Evolutionary conservation across 2,329 filamentous ascomycete genomes (phyloP).

Genomic region (Coniella vitis): DNA sequence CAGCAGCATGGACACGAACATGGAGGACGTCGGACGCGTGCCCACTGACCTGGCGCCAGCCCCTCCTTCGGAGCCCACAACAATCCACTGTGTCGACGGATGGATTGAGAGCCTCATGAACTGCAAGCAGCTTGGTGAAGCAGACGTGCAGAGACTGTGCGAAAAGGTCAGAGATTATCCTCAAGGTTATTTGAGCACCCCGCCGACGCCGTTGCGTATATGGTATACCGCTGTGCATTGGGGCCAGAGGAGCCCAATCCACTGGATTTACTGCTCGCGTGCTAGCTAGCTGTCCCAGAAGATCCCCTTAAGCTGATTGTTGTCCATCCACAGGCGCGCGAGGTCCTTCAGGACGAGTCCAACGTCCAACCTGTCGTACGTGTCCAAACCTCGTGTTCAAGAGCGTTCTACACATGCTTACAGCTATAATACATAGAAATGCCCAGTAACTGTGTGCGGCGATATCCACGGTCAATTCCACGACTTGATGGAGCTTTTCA

Average conservation of each 20-base stretch:
- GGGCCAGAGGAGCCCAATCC: not conserved
- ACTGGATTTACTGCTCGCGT: conserved; percentile 5
- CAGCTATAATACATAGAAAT: conserved; percentile 59
- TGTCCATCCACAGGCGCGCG: conserved; percentile 61
- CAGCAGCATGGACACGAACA: conserved; percentile 82
- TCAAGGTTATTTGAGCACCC: no score
- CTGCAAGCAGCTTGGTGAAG: conserved; percentile 96
- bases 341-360: conserved; percentile 94
- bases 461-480: conserved; percentile 99
- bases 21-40: conserved; percentile 93
- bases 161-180: conserved; percentile 66
- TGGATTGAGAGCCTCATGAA: conserved; percentile 98
- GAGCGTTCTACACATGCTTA: conserved; percentile 21
- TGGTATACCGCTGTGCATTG: not conserved
- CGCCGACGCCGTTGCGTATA: no score
- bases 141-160: conserved; percentile 92
- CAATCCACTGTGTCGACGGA: conserved; percentile 87
- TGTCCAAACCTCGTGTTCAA: conserved; percentile 18
- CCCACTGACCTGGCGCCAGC: conserved; percentile 71
- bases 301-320: conserved; percentile 26
- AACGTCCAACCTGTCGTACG: conserved; percentile 97
- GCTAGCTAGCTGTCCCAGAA: conserved; percentile 9
- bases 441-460: conserved; percentile 95
- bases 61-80: conserved; percentile 66
- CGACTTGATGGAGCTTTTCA: conserved; percentile 98